Evolutionary conservation across 2,329 filamentous ascomycete genomes (phyloP).

Genomic region (Xylariaceae sp.): DNA sequence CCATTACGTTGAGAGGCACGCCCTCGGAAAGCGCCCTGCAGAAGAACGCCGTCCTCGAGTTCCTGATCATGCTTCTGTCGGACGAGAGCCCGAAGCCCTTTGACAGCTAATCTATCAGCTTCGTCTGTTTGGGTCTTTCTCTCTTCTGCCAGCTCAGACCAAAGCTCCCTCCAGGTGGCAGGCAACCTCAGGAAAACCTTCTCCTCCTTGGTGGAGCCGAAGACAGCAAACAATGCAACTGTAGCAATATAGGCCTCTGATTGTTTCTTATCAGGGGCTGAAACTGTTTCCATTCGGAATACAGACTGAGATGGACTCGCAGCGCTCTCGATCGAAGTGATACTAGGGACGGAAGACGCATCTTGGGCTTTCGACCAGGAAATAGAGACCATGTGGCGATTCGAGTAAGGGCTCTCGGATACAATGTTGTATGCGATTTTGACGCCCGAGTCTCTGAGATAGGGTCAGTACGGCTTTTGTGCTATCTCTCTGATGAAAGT

Average conservation of each 20-base stretch:
- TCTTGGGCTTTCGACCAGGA: conserved; percentile 71
- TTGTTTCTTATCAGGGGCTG: conserved; percentile 68
- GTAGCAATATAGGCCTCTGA: conserved; percentile 85
- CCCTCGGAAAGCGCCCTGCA: conserved; percentile 69
- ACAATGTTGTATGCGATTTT: conserved; percentile 61
- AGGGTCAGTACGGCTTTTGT: conserved; percentile 1
- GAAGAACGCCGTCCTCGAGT: conserved; percentile 64
- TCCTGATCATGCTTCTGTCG: conserved; percentile 61
- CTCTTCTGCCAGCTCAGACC: conserved; percentile 65
- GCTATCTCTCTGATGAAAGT: too few relatives aligned
- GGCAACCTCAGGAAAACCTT: conserved; percentile 76
- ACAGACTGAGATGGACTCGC: conserved; percentile 46
- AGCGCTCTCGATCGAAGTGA: conserved; percentile 36
- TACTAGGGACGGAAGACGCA: conserved; percentile 28
- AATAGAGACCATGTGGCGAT: conserved; percentile 67
- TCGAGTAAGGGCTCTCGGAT: conserved; percentile 67
- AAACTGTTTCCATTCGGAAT: conserved; percentile 67
- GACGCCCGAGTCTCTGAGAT: conserved; percentile 57
- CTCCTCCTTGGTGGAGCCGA: conserved; percentile 71
- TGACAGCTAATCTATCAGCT: conserved; percentile 61
- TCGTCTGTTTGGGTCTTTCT: conserved; percentile 65
- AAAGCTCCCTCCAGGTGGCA: conserved; percentile 75
- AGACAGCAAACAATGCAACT: conserved; percentile 72
- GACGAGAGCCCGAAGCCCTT: conserved; percentile 62
- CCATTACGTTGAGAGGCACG: conserved; percentile 39